These are phyloP conservation scores for Aspergillus proliferans DNA, from an alignment of 2,329 filamentous ascomycete species.

Conservation along the genomic window DNA sequence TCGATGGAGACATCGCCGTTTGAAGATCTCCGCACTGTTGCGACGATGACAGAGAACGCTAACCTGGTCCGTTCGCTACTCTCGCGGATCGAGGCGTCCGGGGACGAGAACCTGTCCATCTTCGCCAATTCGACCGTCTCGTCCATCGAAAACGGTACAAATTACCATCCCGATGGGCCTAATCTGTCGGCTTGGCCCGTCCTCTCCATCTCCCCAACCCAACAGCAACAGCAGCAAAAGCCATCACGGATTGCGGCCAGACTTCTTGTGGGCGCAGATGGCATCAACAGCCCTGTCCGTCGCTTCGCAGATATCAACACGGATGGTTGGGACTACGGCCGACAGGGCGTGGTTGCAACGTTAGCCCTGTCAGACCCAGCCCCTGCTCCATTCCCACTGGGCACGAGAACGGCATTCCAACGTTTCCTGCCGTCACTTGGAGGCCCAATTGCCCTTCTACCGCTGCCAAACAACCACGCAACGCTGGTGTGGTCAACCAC, in stretches of 20 bases:
- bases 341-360: constrained; percentile 87
- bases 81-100: constrained; percentile 62
- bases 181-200: constrained; percentile 86
- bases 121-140: constrained; percentile 74
- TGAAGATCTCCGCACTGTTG: constrained; percentile 59
- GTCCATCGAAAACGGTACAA: constrained; percentile 67
- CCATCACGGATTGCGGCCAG: constrained; percentile 64
- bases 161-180: constrained; percentile 58
- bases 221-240: not conserved
- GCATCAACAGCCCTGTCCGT: constrained; percentile 88
- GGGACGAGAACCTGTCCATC: constrained; percentile 53
- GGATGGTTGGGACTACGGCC: constrained; percentile 86
- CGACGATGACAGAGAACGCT: constrained; percentile 93
- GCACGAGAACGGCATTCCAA: constrained; percentile 77
- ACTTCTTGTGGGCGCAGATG: constrained; percentile 86
- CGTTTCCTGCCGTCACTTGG: constrained; percentile 75
- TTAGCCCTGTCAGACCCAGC: constrained; percentile 57
- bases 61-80: constrained; percentile 79
- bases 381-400: constrained; percentile 22
- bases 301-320: constrained; percentile 80
- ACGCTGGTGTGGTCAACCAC: constrained; percentile 95
- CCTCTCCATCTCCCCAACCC: constrained; percentile 60
- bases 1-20: constrained; percentile 40
- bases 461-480: constrained; percentile 73
- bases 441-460: constrained; percentile 85